Evolutionary conservation across 2,329 filamentous ascomycete species (phyloP).

Genomic region (Orbilia quercus): DNA sequence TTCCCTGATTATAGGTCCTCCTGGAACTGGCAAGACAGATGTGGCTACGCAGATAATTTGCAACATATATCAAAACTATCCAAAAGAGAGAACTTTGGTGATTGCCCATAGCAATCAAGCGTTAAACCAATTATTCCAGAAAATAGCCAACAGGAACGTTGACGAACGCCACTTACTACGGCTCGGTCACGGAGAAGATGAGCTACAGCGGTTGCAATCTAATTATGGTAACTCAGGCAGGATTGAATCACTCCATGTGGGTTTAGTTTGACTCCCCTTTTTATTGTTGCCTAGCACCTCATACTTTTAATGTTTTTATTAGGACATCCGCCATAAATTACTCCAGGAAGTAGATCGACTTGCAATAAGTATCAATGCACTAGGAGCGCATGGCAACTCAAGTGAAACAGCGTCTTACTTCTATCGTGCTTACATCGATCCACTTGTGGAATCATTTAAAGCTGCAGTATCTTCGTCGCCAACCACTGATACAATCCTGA

Average conservation of each 20-base stretch:
- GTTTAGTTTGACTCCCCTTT: too few species aligned
- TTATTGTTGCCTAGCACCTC: too few species aligned
- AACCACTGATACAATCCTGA: conserved; percentile 62
- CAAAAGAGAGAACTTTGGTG: conserved; percentile 87
- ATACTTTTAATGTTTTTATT: too few species aligned
- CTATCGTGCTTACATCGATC: conserved; percentile 88
- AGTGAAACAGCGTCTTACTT: conserved; percentile 98
- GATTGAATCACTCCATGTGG: conserved; percentile 84
- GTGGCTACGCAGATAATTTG: conserved; percentile 98
- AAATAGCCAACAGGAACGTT: conserved; percentile 95
- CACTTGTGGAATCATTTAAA: conserved; percentile 87
- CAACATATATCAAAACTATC: conserved; percentile 98
- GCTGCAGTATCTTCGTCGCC: conserved; percentile 66
- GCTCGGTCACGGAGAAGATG: conserved; percentile 94
- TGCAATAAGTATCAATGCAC: conserved; percentile 83
- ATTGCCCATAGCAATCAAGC: conserved; percentile 98
- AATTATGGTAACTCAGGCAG: conserved; percentile 95
- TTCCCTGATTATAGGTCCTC: conserved; percentile 92
- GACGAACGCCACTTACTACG: conserved; percentile 93
- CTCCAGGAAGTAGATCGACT: conserved; percentile 86
- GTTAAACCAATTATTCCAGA: conserved; percentile 95
- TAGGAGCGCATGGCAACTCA: conserved; percentile 93
- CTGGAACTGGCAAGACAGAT: conserved; percentile 98
- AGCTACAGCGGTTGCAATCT: conserved; percentile 79
- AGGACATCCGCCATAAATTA: conserved; percentile 80